Evolutionary conservation across 306 rosid genomes (phyloP), one percentile per base, ranked within the genome.

Genomic region (Cercis canadensis): DNA sequence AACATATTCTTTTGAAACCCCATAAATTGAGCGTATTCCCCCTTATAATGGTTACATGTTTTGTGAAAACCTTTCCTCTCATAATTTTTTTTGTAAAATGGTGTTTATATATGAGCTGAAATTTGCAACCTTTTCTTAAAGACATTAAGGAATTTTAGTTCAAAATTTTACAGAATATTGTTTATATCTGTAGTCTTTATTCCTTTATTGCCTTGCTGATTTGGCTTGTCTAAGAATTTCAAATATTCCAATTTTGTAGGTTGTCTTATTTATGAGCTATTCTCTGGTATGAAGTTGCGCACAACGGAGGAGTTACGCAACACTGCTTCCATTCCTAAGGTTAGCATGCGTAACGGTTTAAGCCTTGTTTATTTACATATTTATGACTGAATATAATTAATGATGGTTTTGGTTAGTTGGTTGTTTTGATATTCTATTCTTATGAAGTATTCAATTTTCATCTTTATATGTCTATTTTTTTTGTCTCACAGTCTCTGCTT

Each of bases 231-330:
- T 68, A 66, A 65, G 56, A 67, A 57, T 57, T 62, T 50, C 69
- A 15, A 62, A 59, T 18, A 18, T 52, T 70, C 68, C 54, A 31
- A 65, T 33, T 80, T 70, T 76, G 75, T 79, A 95, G 99, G 99
- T 62, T 95, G 97, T 78, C 89, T 95, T 51, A 95, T 95, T 61
- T 83, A 91, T 41, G 99, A 95, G 84, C 91, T 95, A 50, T 95
- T 95, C 80, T 91, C 99, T 72, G 92, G 96, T 69, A 32, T 80
- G 54, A 95, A 79, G 84, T 87, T 95, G 80, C 79, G 82, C 58
- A 95, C 88, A 91, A 95, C 99, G 10, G 99, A 95, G 76, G 99
- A 94, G 81, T 84, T 94, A 69, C 94, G 96, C 13, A 89, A 91
- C 85, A 95, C 90, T 65, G 87, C 77, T 47, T 85, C 88, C 70